phyloP scores from a whole-genome alignment of 192 early-diverging fungal genomes.

The Linnemannia exigua region DNA sequence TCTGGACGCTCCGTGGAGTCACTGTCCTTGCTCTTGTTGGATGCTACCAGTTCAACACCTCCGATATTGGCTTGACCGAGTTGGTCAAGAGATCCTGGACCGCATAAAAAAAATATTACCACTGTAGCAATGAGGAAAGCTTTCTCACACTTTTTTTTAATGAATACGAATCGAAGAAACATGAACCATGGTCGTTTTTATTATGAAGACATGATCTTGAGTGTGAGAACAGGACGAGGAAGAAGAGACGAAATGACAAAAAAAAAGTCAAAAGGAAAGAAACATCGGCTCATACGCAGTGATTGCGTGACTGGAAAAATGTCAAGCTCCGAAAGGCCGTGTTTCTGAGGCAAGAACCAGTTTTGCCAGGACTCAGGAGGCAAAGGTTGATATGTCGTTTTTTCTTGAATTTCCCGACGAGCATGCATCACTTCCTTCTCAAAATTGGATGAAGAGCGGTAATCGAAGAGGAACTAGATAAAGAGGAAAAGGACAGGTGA shows the following conservation, averaged over 20 bases:
- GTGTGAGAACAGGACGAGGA: background rate
- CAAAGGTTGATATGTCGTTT: background rate
- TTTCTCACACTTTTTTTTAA: background rate
- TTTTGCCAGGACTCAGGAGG: background rate
- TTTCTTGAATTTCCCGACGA: background rate
- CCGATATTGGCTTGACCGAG: constrained; percentile 94
- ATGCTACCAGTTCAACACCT: constrained; percentile 94
- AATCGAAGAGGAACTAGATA: background rate
- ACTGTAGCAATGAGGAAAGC: no score
- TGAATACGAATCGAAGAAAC: background rate
- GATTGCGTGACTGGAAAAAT: background rate
- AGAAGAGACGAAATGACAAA: no score
- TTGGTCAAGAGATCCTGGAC: constrained; percentile 86
- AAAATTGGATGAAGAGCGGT: background rate
- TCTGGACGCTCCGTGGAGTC: constrained; percentile 71
- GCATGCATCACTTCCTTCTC: background rate
- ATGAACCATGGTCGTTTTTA: background rate
- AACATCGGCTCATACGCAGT: background rate
- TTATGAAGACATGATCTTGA: background rate
- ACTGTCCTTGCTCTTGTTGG: constrained; percentile 85
- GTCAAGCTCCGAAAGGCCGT: background rate
- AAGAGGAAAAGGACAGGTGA: background rate
- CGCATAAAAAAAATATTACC: constrained; percentile 69
- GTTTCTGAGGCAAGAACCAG: constrained; percentile 2
- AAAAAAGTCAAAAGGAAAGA: background rate